Base-by-base conservation (phyloP, 192 early-diverging fungal genomes). In the Tieghemiomyces parasiticus region DNA sequence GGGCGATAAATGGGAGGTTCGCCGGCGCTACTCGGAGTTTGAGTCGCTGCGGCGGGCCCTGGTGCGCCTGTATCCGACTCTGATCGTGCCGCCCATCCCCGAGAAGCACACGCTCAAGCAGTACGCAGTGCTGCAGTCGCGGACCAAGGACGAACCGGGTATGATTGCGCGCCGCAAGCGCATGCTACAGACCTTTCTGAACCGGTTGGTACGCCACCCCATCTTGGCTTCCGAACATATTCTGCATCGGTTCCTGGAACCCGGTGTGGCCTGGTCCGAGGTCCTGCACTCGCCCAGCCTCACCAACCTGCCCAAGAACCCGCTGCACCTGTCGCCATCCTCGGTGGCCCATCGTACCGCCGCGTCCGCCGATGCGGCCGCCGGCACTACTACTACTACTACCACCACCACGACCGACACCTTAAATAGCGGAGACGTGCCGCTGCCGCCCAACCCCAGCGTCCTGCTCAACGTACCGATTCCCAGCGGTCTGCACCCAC, bases 21-120 rank as follows among this genome's bases (percentile, higher is more conserved):
- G 77, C 60, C 83, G 88, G 48, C 80, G 95, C 34, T 99, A 99
- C 70, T 92, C 90, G 56, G 95, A 99, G 69, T 99, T 99, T 62
- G 94, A 95, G 67, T 83, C 90, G 2, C 75, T 99, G 46, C 76
- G 92, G 59, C 86, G 77, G 51, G 68, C 84, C 14, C 75, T 99
- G 52, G 74, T 72, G 22, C 74, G 81, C 38, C 75, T 92, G 55
- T 89, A 96, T 67, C 93, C 92, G 6, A 89, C 85, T 0, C 66
- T 89, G 45, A 86, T 95, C 51, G 81, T 97, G 12, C 92, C 93
- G 6, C 94, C 95, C 25, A 94, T 99, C 63, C 95, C 95, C 22
- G 93, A 95, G 61, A 99, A 99, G 72, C 94, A 99, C 74, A 84
- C 89, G 24, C 66, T 99, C 54, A 75, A 84, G 73, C 80, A 74